phyloP scores from a whole-genome alignment of 2,329 filamentous ascomycete species.

The Remersonia thermophila region DNA sequence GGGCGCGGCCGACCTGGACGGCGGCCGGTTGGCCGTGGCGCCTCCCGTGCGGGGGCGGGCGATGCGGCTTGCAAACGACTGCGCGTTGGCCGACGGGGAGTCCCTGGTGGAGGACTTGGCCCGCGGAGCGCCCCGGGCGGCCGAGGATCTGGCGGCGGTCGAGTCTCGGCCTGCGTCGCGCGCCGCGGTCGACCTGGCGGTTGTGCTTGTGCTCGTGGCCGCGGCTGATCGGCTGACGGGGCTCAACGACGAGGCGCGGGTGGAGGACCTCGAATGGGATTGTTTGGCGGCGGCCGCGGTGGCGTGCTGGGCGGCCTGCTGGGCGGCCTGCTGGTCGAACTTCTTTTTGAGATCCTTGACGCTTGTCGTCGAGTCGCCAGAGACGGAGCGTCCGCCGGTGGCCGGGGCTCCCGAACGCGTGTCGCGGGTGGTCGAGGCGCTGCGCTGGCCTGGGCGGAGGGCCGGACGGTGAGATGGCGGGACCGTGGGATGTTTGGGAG shows the following conservation, averaged over 20 bases:
- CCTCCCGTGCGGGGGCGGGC: slow-evolving; percentile 35
- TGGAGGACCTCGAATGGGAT: slow-evolving; percentile 22
- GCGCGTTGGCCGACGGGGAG: slow-evolving; percentile 39
- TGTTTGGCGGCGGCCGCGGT: slow-evolving; percentile 25
- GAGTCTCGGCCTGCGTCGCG: slow-evolving; percentile 21
- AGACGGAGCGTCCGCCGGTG: too few relatives aligned
- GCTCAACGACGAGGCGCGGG: slow-evolving; percentile 22
- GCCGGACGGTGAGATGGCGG: slow-evolving; percentile 26
- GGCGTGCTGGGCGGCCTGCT: slow-evolving; percentile 13
- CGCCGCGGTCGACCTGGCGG: slow-evolving; percentile 28
- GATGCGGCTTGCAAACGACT: slow-evolving; percentile 49
- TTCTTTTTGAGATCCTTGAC: slow-evolving; percentile 59
- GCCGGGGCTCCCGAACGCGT: slow-evolving; percentile 51
- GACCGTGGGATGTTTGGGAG: slow-evolving; percentile 33
- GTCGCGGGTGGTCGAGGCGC: slow-evolving; percentile 44
- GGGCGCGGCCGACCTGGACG: slow-evolving; percentile 31
- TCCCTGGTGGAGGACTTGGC: slow-evolving; percentile 37
- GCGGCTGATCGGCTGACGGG: slow-evolving; percentile 23
- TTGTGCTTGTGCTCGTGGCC: slow-evolving; percentile 25
- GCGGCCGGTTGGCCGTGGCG: slow-evolving; percentile 22
- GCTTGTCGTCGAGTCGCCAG: slow-evolving; percentile 27
- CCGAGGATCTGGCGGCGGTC: slow-evolving; percentile 17
- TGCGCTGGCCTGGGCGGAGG: slow-evolving; percentile 34
- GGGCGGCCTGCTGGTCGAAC: slow-evolving; percentile 10
- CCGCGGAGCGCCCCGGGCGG: slow-evolving; percentile 29